These are phyloP conservation scores for Annulohypoxylon maeteangense DNA, from an alignment of 495 filamentous ascomycete genomes.

Conservation along the genomic window DNA sequence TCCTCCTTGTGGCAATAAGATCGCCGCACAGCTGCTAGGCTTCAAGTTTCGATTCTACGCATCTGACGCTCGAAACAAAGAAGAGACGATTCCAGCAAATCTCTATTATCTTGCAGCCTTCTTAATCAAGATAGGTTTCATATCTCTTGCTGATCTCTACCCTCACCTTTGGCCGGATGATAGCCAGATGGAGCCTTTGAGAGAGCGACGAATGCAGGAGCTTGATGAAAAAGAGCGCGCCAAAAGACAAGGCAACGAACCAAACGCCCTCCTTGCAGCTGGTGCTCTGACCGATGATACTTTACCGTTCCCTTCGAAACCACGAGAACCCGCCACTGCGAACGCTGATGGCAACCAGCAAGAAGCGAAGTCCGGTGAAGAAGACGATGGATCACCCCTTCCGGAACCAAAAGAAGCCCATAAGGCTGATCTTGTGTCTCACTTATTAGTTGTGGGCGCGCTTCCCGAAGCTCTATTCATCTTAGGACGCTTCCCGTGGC, in stretches of 20 bases:
- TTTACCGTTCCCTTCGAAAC: slow-evolving; percentile 38
- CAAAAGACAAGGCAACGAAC: slow-evolving; percentile 69
- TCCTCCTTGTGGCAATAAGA: slow-evolving; percentile 84
- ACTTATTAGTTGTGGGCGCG: slow-evolving; percentile 89
- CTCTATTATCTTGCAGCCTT: slow-evolving; percentile 89
- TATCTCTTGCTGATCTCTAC: slow-evolving; percentile 93
- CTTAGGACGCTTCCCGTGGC: slow-evolving; percentile 89
- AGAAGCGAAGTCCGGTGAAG: slow-evolving; percentile 59
- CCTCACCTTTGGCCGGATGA: slow-evolving; percentile 91
- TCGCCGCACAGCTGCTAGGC: slow-evolving; percentile 92
- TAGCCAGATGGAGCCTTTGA: slow-evolving; percentile 77
- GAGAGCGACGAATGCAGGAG: slow-evolving; percentile 74
- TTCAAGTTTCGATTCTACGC: slow-evolving; percentile 98
- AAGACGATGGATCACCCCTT: slow-evolving; percentile 63
- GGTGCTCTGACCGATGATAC: slow-evolving; percentile 86
- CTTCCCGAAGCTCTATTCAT: slow-evolving; percentile 94
- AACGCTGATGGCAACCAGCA: slow-evolving; percentile 43
- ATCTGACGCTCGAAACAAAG: slow-evolving; percentile 71
- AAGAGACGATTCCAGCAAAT: slow-evolving; percentile 84
- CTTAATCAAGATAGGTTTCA: slow-evolving; percentile 96
- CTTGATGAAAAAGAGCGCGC: slow-evolving; percentile 79
- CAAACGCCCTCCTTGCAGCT: slow-evolving; percentile 91
- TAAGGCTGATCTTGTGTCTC: slow-evolving; percentile 84
- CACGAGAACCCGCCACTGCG: slow-evolving; percentile 48
- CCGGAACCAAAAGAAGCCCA: slow-evolving; percentile 85